Base-by-base conservation (phyloP, 2,329 filamentous ascomycete genomes). In the Zymoseptoria brevis region DNA sequence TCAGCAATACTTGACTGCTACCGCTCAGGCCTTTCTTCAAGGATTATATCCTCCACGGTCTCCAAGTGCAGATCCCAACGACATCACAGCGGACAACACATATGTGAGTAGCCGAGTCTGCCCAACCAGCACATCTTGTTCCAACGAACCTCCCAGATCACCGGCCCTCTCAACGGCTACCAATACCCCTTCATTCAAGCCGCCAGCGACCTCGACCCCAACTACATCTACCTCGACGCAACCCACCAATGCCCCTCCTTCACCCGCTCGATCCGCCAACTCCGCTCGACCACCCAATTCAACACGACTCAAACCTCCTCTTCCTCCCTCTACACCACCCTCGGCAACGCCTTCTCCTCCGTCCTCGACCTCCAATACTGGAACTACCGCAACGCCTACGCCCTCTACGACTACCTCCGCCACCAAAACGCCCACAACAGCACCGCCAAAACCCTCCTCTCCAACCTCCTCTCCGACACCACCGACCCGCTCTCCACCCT, bases 11-110 rank as follows among this genome's bases (percentile, higher is more conserved):
- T 75, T 77, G 2, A 68, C 78, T 35, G 78, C 78, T 1, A 83
- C 82, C 2, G 82, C 82, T 11, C 80, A 83, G 64, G 82, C 83
- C 2, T 85, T 85, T 65, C 77, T 86, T 75, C 82, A 85, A 68
- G 83, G 81, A 7, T 71, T 86, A 8, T 86, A 85, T 67, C 83
- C 83, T 35, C 81, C 82, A 1, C 69, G 71, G 53, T 67, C 70
- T 3, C 70, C 74, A 3, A 54, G 35, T 13, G 54, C 30, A 13
- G 71, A 75, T 59, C 66, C 71, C 5, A 71, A 74, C n/a, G 75
- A 73, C 19, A 64, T 76, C 8, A 68, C 80, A 21, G 75, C 79
- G n/a, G 80, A 85, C 69, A 77, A 78, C 1, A 63, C 62, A 13
- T 68, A 69, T 58, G 64, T 68, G 55, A 52, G 59, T 35, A 19